Percentiles rank a stretch among this genome's conserved stretches.
Conservation (phyloP, 164 flowering plant species). For the Pachysandra terminalis region DNA sequence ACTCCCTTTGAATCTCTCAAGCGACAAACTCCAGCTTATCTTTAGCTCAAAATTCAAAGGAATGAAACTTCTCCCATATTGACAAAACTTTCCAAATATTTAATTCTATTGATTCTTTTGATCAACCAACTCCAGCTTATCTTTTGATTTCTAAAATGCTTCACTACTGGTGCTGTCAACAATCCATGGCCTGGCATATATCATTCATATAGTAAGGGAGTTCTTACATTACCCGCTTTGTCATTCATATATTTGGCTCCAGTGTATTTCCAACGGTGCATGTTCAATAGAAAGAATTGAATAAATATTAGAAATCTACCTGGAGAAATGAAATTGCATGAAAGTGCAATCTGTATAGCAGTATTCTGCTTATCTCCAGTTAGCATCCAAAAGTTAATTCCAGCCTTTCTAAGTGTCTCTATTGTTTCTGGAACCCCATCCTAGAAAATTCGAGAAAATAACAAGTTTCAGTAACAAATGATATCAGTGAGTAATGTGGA, state of each 20-base stretch:
- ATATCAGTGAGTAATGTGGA: neutral
- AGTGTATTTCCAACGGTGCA: too few relatives aligned
- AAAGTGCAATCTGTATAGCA: slow-evolving; percentile 94
- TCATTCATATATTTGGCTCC: neutral
- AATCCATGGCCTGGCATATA: too few relatives aligned
- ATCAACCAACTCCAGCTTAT: too few relatives aligned
- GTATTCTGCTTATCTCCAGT: slow-evolving; percentile 98
- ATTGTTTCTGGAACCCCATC: slow-evolving; percentile 99
- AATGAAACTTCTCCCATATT: too few relatives aligned
- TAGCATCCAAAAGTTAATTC: slow-evolving; percentile 99
- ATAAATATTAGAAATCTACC: slow-evolving; percentile 38
- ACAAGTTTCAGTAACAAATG: slow-evolving; percentile 1
- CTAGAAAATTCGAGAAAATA: slow-evolving; percentile 32
- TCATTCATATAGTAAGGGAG: too few relatives aligned
- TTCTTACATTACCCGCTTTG: neutral
- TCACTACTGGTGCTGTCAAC: too few relatives aligned
- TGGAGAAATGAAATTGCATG: slow-evolving; percentile 94
- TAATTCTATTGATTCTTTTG: too few relatives aligned
- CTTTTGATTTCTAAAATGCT: too few relatives aligned
- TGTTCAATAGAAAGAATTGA: neutral
- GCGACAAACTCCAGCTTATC: too few relatives aligned
- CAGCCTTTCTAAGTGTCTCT: slow-evolving; percentile 88
- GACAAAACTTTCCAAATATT: too few relatives aligned
- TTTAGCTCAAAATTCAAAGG: too few relatives aligned
- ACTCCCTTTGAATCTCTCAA: too few relatives aligned